Percentiles rank a stretch among this genome's conserved stretches.
phyloP scores from a whole-genome alignment of 306 rosid genomes.

The Trifolium dubium region DNA sequence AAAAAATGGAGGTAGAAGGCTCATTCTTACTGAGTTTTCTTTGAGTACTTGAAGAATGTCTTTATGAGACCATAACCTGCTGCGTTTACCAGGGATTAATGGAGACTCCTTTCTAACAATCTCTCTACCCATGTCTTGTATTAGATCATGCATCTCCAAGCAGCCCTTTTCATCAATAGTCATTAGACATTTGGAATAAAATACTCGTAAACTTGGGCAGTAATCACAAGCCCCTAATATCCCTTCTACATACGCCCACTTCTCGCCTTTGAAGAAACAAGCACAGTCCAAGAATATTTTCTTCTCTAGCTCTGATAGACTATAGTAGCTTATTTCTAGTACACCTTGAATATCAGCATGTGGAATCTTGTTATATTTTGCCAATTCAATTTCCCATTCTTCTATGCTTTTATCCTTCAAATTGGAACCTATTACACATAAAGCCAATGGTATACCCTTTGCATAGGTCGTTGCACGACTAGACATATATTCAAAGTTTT shows the following conservation, averaged over 20 bases:
- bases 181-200: not conserved
- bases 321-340: not conserved
- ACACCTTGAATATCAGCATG: not conserved
- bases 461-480: not conserved
- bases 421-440: not conserved
- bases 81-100: not conserved
- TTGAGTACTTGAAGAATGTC: not conserved
- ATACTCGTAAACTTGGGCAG: not conserved
- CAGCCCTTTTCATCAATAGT: not conserved
- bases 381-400: not conserved
- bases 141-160: not conserved
- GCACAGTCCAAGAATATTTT: not conserved
- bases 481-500: not conserved
- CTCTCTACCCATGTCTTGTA: constrained; percentile 6
- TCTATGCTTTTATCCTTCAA: not conserved
- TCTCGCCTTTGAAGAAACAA: not conserved
- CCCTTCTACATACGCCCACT: not conserved
- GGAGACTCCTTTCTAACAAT: not conserved
- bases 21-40: not conserved
- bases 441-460: not conserved
- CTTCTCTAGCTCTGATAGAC: not conserved
- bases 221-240: not conserved
- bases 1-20: too few relatives aligned
- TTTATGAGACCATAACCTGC: not conserved
- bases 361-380: not conserved